Conservation (phyloP, 2,329 filamentous ascomycete genomes). For the Madurella mycetomatis region DNA sequence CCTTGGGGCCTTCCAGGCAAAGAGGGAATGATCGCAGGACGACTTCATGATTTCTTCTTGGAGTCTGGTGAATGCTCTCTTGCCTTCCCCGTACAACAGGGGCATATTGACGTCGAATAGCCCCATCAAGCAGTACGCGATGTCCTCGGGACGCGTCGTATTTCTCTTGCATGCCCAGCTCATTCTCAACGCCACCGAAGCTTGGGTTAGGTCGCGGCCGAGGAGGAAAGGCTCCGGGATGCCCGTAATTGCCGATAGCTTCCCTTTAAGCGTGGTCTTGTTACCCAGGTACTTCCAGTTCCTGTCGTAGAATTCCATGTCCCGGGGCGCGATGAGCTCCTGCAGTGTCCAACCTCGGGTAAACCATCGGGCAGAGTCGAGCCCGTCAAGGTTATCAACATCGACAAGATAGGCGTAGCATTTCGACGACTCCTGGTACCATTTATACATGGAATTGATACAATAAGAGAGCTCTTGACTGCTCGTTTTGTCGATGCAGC, state of each 20-base stretch:
- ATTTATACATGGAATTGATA: slow-evolving; percentile 17
- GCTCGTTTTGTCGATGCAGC: slow-evolving; percentile 29
- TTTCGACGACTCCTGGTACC: slow-evolving; percentile 20
- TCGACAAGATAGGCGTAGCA: slow-evolving; percentile 25
- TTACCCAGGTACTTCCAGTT: slow-evolving; percentile 16
- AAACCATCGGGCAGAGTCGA: slow-evolving; percentile 19
- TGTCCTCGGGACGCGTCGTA: not conserved
- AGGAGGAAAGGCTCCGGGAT: not conserved
- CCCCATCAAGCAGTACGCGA: slow-evolving; percentile 3
- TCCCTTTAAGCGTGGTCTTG: not conserved
- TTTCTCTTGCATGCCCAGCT: not conserved
- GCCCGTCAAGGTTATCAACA: not conserved
- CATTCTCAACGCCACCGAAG: not conserved
- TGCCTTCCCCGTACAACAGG: slow-evolving; percentile 15
- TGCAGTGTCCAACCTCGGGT: slow-evolving; percentile 24
- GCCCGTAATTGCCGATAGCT: not conserved
- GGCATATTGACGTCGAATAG: slow-evolving; percentile 1
- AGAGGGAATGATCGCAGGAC: not conserved
- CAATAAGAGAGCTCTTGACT: slow-evolving; percentile 24
- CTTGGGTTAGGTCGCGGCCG: not conserved
- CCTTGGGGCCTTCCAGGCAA: not conserved
- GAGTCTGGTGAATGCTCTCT: slow-evolving; percentile 8
- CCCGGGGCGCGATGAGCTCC: slow-evolving; percentile 20
- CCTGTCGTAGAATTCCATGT: slow-evolving; percentile 18
- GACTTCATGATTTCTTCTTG: slow-evolving; percentile 1